Base-by-base conservation (phyloP, 371 early-diverging fungal species). In the Fennellomyces sp. region DNA sequence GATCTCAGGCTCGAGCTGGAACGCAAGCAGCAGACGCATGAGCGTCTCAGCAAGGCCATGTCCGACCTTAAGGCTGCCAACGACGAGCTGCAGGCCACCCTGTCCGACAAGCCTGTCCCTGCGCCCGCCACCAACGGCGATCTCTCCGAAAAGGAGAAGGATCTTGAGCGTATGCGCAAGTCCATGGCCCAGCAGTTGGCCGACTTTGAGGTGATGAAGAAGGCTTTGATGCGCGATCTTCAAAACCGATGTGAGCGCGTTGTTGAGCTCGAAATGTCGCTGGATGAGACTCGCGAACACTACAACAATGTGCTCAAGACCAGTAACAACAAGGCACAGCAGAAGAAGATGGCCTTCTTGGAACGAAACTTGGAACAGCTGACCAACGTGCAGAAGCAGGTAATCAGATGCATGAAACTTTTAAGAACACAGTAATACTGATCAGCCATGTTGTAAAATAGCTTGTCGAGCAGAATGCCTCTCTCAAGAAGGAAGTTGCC, bases 201-300 rank as follows among this genome's bases (percentile, higher is more conserved):
- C 17, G 96, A 98, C 60, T 97, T 95, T 80, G 97, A 97, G 58
- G 87, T 91, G 55, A 95, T 96, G 94, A 96, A 96, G 83, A 94
- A 95, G 84, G 91, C 91, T 21, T 77, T 98, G 61, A 95, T 97
- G 96, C 86, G 93, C 25, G 97, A 97, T 65, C 85, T 98, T 26
- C 95, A 96, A 73, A 90, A 91, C 76, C 89, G 96, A 27, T 97
- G 96, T 79, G 97, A 98, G 69, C 93, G 92, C 78, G 93, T 78
- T 8, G 95, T 97, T 23, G 97, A 97, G 77, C 88, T 97, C 13
- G 97, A 97, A 72, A 91, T 97, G 75, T 87, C 92, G 0, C 76
- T 97, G 52, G 97, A 97, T 64, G 96, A 96, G 64, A 88, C 93
- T 3, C 88, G 94, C 7, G 94, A 94, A 64, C 92, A 95, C 73